These are phyloP conservation scores for Fusarium nisikadoi DNA, from an alignment of 2,329 filamentous ascomycete species.

Conservation along the genomic window DNA sequence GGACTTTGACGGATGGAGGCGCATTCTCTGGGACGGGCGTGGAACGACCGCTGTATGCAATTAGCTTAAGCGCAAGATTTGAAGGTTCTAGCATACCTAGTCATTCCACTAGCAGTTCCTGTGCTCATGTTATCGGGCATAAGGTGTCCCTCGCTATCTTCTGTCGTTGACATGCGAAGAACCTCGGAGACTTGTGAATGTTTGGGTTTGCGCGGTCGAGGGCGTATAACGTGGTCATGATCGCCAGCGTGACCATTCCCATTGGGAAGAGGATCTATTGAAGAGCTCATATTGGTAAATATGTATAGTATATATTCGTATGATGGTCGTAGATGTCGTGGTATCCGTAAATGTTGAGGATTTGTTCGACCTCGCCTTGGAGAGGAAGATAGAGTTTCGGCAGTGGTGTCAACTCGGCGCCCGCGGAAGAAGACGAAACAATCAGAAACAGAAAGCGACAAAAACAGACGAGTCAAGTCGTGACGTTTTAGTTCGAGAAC, in stretches of 20 bases:
- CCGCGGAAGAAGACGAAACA: constrained; percentile 9
- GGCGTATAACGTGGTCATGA: constrained; percentile 58
- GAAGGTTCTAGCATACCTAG: constrained; percentile 52
- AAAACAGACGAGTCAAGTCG: constrained; percentile 11
- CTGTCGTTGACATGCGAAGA: constrained; percentile 51
- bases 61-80: constrained; percentile 5
- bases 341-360: constrained; percentile 3
- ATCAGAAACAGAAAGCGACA: neutral
- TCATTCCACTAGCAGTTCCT: constrained; percentile 52
- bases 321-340: neutral
- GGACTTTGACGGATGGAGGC: constrained; percentile 88
- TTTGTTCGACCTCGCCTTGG: constrained; percentile 8
- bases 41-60: constrained; percentile 73
- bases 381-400: neutral
- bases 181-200: constrained; percentile 60
- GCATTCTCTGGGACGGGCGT: constrained; percentile 90
- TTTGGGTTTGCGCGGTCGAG: constrained; percentile 61
- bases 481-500: constrained; percentile 3
- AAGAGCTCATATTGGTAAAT: constrained; percentile 43
- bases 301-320: neutral
- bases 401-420: neutral
- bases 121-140: constrained; percentile 47
- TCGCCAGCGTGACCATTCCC: constrained; percentile 43
- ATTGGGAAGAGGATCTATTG: constrained; percentile 44
- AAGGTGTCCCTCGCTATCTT: constrained; percentile 50